Base-by-base conservation (phyloP, 2,329 filamentous ascomycete genomes). In the Pyrenophora graminea region DNA sequence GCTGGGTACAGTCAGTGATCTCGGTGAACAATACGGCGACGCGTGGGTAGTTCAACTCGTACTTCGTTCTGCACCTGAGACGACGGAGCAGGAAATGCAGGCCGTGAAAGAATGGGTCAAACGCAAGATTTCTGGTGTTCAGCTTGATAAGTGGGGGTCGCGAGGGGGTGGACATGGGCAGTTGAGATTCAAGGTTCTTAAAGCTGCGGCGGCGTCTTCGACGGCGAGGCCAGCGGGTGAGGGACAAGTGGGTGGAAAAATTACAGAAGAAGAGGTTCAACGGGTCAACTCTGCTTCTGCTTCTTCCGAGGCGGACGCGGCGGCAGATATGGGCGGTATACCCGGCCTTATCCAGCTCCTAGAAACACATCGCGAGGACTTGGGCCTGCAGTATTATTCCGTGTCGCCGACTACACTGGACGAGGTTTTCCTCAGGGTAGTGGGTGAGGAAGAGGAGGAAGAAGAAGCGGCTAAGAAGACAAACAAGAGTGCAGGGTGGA, bases 361-460 rank as follows among this genome's bases (percentile, higher is more conserved):
- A 1, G 92, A 97, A 73, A 83, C 85, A 60, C 80, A 86, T 55
- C 89, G 87, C 64, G 77, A 84, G 17, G 72, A 75, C 4, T 72
- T 96, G 23, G 89, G 89, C 0, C 81, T 96, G 40, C 87, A 90
- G 69, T 90, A 95, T 72, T 97, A 93, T 73, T 91, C 88, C 42
- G 90, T 96, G 58, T 89, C 85, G 51, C 90, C 90, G 19, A 94
- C 91, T 15, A 95, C 90, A 13, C 76, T 97, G 36, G 92, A 97
- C 68, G 90, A 96, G 73, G 91, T 97, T 0, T 97, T 97, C 73
- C 74, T 97, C 70, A 82, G 82, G 21, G 94, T 97, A 67, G 91
- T 96, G 0, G 86, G 87, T 1, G 83, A 85, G 71, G 79, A 86
- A 69, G 79, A 86, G 69, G 91, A 72, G 70, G 91, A 71, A 15